Evolutionary conservation across 345 rosid species (phyloP).

Genomic region (Ceriops decandra): DNA sequence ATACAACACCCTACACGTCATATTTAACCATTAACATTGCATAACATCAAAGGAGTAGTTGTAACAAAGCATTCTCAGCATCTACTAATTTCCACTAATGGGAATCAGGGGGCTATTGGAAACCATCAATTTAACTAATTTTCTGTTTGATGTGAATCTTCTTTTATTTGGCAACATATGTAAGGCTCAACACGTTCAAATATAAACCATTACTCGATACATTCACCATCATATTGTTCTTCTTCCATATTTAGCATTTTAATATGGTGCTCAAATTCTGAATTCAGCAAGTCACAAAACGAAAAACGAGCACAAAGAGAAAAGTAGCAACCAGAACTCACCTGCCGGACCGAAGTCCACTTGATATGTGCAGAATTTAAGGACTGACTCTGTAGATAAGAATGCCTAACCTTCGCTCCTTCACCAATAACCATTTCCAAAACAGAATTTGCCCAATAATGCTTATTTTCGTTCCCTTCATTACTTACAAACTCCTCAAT

Average conservation of each 20-base stretch:
- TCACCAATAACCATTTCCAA: constrained; percentile 57
- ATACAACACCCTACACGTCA: background rate
- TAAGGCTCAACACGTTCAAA: background rate
- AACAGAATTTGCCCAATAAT: constrained; percentile 80
- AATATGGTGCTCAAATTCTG: background rate
- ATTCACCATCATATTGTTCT: background rate
- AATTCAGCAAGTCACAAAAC: background rate
- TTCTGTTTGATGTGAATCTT: background rate
- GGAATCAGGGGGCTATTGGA: background rate
- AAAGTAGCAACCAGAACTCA: constrained; percentile 20
- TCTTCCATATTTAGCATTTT: background rate
- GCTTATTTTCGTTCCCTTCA: constrained; percentile 39
- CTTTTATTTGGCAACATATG: background rate
- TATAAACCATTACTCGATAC: background rate
- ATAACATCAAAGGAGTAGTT: background rate
- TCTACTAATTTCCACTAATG: background rate
- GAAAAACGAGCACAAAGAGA: background rate
- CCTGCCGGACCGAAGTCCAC: constrained; percentile 90
- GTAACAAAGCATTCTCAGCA: background rate
- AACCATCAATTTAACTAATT: background rate
- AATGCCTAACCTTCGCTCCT: constrained; percentile 67
- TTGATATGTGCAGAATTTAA: constrained; percentile 68
- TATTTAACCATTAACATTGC: background rate
- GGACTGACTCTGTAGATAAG: constrained; percentile 83
- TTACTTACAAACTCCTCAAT: constrained; percentile 66